Evolutionary conservation across 345 rosid species (phyloP).

Genomic region (Boechera stricta): DNA sequence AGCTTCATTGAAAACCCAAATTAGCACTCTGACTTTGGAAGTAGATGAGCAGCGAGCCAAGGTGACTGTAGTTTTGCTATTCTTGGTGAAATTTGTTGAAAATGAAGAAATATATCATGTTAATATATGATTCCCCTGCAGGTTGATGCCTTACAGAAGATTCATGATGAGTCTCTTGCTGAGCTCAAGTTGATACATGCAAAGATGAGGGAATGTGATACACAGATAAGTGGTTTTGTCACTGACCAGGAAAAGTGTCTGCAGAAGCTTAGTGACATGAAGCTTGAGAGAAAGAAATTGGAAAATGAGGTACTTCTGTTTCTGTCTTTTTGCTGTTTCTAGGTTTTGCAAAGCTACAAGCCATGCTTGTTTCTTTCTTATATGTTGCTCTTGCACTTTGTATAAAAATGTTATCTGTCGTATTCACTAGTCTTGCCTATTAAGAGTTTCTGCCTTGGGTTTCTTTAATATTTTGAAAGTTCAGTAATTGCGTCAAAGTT

Average conservation of each 20-base stretch:
- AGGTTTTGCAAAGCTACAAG: constrained; percentile 21
- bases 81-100: constrained; percentile 1
- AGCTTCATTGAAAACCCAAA: constrained; percentile 63
- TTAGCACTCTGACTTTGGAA: constrained; percentile 62
- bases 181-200: constrained; percentile 69
- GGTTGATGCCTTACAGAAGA: constrained; percentile 63
- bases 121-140: constrained; percentile 47
- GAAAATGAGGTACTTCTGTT: constrained; percentile 84
- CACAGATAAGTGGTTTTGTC: constrained; percentile 72
- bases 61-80: constrained; percentile 52
- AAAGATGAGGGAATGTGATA: constrained; percentile 93
- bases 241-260: constrained; percentile 78
- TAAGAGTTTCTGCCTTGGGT: not conserved
- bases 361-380: not conserved
- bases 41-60: constrained; percentile 70
- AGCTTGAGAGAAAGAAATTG: constrained; percentile 87
- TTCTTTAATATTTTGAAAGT: not conserved
- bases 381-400: not conserved
- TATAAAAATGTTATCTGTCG: not conserved
- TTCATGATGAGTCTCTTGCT: constrained; percentile 66
- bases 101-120: constrained; percentile 28
- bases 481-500: not conserved
- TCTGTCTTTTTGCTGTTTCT: not conserved
- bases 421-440: not conserved
- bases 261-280: constrained; percentile 69